phyloP scores from a whole-genome alignment of 2,329 filamentous ascomycete species.

The Diaporthe destruens region DNA sequence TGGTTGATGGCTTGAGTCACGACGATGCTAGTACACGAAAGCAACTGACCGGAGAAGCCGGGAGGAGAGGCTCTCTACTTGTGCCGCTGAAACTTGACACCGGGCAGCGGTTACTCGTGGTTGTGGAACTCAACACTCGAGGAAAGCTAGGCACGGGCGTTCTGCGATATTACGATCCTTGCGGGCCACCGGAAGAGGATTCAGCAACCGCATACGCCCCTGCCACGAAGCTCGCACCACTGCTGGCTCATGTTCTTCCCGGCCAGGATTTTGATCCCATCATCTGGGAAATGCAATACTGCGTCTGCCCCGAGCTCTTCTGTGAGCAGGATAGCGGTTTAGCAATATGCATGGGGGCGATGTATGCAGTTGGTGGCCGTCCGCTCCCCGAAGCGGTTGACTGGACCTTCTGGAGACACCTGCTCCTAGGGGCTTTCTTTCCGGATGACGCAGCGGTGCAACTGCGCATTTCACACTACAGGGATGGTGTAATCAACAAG shows the following conservation, averaged over 20 bases:
- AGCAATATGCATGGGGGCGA: slow-evolving; percentile 26
- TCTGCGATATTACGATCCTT: slow-evolving; percentile 17
- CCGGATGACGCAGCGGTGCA: slow-evolving; percentile 6
- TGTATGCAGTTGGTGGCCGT: slow-evolving; percentile 26
- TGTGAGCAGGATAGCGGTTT: slow-evolving; percentile 14
- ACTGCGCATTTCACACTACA: slow-evolving; percentile 7
- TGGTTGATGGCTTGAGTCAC: slow-evolving; percentile 26
- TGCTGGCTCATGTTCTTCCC: slow-evolving; percentile 12
- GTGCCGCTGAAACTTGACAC: not conserved
- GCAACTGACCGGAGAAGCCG: slow-evolving; percentile 3
- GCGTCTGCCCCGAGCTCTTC: slow-evolving; percentile 18
- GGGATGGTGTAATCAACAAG: not conserved
- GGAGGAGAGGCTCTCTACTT: slow-evolving; percentile 1
- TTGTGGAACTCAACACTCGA: slow-evolving; percentile 2
- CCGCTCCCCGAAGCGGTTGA: slow-evolving; percentile 14
- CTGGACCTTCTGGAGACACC: slow-evolving; percentile 30
- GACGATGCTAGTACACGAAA: not conserved
- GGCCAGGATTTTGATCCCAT: not conserved
- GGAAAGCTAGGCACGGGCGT: not conserved
- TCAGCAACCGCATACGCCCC: not conserved
- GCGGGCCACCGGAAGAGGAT: slow-evolving; percentile 7
- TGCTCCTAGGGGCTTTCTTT: slow-evolving; percentile 24
- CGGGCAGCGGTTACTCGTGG: not conserved
- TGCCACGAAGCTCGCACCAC: not conserved
- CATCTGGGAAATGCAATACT: slow-evolving; percentile 23